A percentile compares a stretch with the other conserved stretches of the same genome.
phyloP scores from a whole-genome alignment of 371 early-diverging fungal species.

The Syncephalastrum racemosum region DNA sequence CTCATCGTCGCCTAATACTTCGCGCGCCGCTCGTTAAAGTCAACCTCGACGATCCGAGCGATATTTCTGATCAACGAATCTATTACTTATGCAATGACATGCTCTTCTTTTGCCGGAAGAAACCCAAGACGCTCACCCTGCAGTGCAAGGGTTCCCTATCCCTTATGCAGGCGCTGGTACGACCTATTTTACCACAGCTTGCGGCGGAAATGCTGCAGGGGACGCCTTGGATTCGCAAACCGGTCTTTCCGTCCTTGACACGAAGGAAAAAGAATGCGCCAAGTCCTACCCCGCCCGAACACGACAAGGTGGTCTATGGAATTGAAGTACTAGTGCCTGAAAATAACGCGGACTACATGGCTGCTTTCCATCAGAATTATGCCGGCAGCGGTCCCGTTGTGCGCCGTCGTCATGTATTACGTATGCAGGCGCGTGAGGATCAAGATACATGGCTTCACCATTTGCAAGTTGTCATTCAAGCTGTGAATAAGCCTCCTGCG shows the following conservation, averaged over 20 bases:
- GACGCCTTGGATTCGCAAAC: conserved; percentile 11
- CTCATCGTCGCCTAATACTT: conserved; percentile 21
- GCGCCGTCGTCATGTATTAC: conserved; percentile 19
- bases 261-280: not conserved
- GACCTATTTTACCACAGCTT: conserved; percentile 7
- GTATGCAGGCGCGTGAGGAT: conserved; percentile 16
- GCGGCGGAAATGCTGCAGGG: conserved; percentile 6
- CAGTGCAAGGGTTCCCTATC: conserved; percentile 4
- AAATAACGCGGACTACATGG: conserved; percentile 9
- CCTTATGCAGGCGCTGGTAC: not conserved
- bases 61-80: conserved; percentile 20
- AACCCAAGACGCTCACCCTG: conserved; percentile 1
- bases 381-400: conserved; percentile 9
- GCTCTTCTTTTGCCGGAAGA: conserved; percentile 16
- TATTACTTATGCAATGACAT: conserved; percentile 29
- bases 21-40: conserved; percentile 26
- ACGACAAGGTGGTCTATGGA: conserved; percentile 19
- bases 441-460: conserved; percentile 19
- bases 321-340: conserved; percentile 26
- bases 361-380: conserved; percentile 22
- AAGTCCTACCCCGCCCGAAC: not conserved
- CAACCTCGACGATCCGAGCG: conserved; percentile 22
- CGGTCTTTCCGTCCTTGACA: not conserved
- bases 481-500: conserved; percentile 1
- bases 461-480: conserved; percentile 2